A percentile compares a stretch with the other conserved stretches of the same genome.
Evolutionary conservation across 768 basidiomycete genomes (phyloP).

Genomic region (Mycena epipterygia): DNA sequence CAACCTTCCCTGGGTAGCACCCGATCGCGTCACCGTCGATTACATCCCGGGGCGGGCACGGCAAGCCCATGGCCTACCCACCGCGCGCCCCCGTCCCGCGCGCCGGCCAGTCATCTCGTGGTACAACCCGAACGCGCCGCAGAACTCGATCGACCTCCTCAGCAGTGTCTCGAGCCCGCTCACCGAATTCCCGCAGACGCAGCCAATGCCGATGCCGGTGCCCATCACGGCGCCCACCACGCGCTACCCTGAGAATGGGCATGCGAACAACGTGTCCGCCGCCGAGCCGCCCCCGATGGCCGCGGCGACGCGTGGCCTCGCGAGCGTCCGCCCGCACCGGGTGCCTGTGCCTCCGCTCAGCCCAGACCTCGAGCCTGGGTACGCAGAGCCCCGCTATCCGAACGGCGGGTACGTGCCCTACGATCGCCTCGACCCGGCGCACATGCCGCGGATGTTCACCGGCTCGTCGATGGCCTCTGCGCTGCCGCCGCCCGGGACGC

Average conservation of each 20-base stretch:
- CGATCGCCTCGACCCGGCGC: constrained; percentile 23
- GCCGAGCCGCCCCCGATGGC: constrained; percentile 16
- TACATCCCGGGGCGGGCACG: constrained; percentile 55
- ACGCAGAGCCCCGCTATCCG: constrained; percentile 27
- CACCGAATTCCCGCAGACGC: constrained; percentile 20
- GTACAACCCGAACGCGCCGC: constrained; percentile 37
- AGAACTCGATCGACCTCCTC: constrained; percentile 25
- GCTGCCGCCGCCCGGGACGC: neutral
- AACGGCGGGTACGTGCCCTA: constrained; percentile 35
- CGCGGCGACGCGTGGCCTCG: neutral
- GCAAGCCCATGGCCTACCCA: neutral
- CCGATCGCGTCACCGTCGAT: constrained; percentile 56
- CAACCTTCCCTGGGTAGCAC: constrained; percentile 59
- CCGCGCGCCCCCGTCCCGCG: constrained; percentile 13
- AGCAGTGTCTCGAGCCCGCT: constrained; percentile 12
- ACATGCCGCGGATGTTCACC: constrained; percentile 21
- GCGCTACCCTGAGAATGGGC: neutral
- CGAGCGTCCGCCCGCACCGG: constrained; percentile 18
- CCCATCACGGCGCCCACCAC: neutral
- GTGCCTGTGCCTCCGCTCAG: constrained; percentile 24
- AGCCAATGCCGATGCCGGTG: neutral
- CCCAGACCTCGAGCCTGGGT: constrained; percentile 1
- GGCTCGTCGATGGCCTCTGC: constrained; percentile 25
- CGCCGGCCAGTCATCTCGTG: constrained; percentile 44
- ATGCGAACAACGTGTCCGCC: neutral